These are phyloP conservation scores for Plasmodium vivax DNA, from an alignment of 169 alveolate genomes.

Conservation along the genomic window DNA sequence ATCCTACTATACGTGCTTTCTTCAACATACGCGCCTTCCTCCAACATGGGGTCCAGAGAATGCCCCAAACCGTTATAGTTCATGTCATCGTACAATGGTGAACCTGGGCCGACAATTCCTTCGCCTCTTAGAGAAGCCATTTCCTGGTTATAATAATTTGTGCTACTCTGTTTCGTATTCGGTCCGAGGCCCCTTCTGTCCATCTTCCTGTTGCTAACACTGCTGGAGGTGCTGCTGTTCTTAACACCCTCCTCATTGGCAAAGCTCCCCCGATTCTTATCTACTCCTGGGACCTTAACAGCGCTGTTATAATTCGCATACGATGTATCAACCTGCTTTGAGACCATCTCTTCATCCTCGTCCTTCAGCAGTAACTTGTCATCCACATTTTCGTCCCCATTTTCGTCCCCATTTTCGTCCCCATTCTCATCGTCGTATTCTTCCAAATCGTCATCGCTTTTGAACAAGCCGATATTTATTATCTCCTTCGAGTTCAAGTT, in stretches of 20 bases:
- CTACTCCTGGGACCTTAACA: conserved; percentile 4
- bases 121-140: not conserved
- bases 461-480: conserved; percentile 59
- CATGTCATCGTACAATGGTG: not conserved
- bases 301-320: conserved; percentile 16
- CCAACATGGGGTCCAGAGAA: not conserved
- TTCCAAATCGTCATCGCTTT: conserved; percentile 56
- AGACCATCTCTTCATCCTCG: not conserved
- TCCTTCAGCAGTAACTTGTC: conserved; percentile 14
- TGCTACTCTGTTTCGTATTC: not conserved
- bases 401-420: not conserved
- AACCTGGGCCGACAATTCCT: not conserved
- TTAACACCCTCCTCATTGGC: not conserved
- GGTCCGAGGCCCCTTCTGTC: not conserved
- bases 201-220: not conserved
- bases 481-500: conserved; percentile 75
- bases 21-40: not conserved
- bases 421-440: not conserved
- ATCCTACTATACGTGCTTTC: not conserved
- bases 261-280: conserved; percentile 5
- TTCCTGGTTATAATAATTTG: not conserved
- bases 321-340: not conserved
- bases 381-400: not conserved
- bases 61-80: not conserved
- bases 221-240: not conserved